Evolutionary conservation across 352 stramenopile genomes (phyloP).

Genomic region (Phytophthora palmivora): DNA sequence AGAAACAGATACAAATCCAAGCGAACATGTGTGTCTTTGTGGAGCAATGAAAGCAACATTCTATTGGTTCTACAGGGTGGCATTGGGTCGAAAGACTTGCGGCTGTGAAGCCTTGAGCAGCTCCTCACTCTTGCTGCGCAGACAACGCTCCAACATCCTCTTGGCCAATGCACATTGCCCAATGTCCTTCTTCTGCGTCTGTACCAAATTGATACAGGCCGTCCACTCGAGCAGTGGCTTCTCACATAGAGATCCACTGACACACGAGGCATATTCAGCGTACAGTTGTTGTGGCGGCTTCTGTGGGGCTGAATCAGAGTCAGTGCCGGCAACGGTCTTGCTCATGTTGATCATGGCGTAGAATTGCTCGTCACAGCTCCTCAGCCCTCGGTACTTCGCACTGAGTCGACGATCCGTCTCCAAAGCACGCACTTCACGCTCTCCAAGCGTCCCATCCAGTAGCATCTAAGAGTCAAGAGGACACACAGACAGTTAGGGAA

Average conservation of each 20-base stretch:
- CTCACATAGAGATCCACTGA: slow-evolving; percentile 56
- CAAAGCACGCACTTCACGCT: slow-evolving; percentile 52
- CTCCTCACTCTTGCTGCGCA: slow-evolving; percentile 68
- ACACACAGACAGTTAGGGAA: slow-evolving; percentile 6
- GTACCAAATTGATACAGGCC: slow-evolving; percentile 55
- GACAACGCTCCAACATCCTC: slow-evolving; percentile 76
- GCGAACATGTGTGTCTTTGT: slow-evolving; percentile 38
- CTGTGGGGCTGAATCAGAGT: slow-evolving; percentile 10
- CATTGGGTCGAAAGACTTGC: slow-evolving; percentile 59
- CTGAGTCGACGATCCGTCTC: slow-evolving; percentile 44
- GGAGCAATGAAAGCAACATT: slow-evolving; percentile 12
- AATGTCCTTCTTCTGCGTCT: slow-evolving; percentile 45
- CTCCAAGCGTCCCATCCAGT: slow-evolving; percentile 43
- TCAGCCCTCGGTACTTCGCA: slow-evolving; percentile 54
- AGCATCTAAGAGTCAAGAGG: slow-evolving; percentile 43
- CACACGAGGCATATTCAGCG: slow-evolving; percentile 70
- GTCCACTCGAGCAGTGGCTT: slow-evolving; percentile 60
- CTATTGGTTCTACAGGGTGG: slow-evolving; percentile 28
- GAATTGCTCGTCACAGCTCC: slow-evolving; percentile 62
- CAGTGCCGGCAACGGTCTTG: slow-evolving; percentile 9
- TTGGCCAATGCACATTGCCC: slow-evolving; percentile 59
- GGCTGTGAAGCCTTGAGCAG: slow-evolving; percentile 70
- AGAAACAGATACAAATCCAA: slow-evolving; percentile 51
- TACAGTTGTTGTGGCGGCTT: slow-evolving; percentile 62
- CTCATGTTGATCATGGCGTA: slow-evolving; percentile 49